A percentile compares a stretch with the other conserved stretches of the same genome.
Conservation (phyloP, 352 stramenopile genomes). For the Globisporangium middletonii region DNA sequence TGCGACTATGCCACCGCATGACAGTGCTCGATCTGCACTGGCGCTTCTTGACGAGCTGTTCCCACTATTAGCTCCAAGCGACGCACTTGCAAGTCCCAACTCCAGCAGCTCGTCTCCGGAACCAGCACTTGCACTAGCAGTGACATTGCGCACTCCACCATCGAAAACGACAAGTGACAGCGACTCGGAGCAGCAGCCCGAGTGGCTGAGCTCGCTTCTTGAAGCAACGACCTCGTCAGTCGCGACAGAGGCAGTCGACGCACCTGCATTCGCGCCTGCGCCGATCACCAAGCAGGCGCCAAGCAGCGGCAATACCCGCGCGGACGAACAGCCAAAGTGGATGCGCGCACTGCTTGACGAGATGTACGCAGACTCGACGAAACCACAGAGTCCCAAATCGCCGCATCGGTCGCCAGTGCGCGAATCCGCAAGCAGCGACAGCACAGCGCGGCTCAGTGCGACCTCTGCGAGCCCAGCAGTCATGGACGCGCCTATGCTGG, state of each 20-base stretch:
- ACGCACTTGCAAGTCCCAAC: neutral
- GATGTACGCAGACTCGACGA: neutral
- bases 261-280: neutral
- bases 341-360: constrained; percentile 1
- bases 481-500: neutral
- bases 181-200: neutral
- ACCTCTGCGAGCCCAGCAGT: neutral
- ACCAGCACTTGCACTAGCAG: too few species aligned
- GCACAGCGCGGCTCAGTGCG: neutral
- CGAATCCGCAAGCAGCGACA: neutral
- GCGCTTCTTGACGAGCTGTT: constrained; percentile 6
- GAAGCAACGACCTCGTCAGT: neutral
- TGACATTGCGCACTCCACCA: too few species aligned
- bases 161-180: neutral
- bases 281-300: neutral
- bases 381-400: neutral
- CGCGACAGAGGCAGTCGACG: neutral
- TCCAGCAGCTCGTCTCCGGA: neutral
- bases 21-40: neutral
- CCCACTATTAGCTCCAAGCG: neutral
- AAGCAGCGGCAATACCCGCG: neutral
- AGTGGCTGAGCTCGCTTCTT: neutral
- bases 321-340: constrained; percentile 3
- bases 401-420: neutral
- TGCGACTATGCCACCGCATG: too few species aligned